phyloP scores from a whole-genome alignment of 176 grass and related monocot genomes.

The Cenchrus fungigraminus region DNA sequence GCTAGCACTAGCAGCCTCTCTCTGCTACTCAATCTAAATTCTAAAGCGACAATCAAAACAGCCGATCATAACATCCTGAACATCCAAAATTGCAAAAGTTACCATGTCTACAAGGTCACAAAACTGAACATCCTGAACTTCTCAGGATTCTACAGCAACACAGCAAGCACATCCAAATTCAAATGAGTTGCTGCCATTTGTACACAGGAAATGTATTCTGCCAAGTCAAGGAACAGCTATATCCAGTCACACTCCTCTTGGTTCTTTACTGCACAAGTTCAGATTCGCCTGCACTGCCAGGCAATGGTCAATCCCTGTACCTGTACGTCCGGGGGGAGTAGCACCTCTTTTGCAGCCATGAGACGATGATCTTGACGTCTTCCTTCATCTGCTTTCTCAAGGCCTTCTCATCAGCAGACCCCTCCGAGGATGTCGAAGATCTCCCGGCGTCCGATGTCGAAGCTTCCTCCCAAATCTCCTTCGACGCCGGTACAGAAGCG shows the following conservation, averaged over 20 bases:
- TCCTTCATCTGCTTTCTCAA: constrained; percentile 5
- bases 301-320: constrained; percentile 29
- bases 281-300: neutral
- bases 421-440: neutral
- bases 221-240: constrained; percentile 34
- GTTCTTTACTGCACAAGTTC: constrained; percentile 18
- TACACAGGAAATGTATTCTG: neutral
- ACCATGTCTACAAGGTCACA: neutral
- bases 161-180: neutral
- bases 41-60: neutral
- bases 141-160: neutral
- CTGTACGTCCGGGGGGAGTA: constrained; percentile 37
- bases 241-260: constrained; percentile 11
- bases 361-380: constrained; percentile 39
- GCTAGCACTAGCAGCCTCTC: neutral
- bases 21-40: neutral
- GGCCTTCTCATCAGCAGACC: neutral
- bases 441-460: neutral
- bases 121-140: neutral
- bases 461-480: neutral
- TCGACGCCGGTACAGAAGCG: neutral
- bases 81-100: constrained; percentile 8
- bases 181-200: neutral
- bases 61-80: neutral
- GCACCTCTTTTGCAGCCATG: constrained; percentile 52